A percentile compares a stretch with the other conserved stretches of the same genome.
Conservation (phyloP, 257 asterid species). For the Nicotiana knightiana region DNA sequence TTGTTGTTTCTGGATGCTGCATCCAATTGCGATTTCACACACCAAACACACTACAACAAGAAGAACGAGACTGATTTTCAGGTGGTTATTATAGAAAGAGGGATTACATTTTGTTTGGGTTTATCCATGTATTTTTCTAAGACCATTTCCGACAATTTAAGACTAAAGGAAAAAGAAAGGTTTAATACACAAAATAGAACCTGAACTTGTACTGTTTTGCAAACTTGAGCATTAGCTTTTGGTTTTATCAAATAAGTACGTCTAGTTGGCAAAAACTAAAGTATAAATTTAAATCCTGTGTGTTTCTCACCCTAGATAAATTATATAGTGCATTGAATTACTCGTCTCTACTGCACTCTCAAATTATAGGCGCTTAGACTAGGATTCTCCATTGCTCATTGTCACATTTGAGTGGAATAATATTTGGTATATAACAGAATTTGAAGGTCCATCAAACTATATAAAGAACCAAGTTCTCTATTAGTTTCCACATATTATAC, state of each 20-base stretch:
- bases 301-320: neutral
- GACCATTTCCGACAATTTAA: neutral
- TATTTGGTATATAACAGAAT: too few relatives aligned
- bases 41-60: neutral
- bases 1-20: neutral
- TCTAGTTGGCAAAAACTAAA: neutral
- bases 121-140: neutral
- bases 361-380: too few relatives aligned
- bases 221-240: neutral
- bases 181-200: neutral
- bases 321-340: too few relatives aligned
- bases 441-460: too few relatives aligned
- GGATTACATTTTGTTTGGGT: neutral
- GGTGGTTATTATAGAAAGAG: neutral
- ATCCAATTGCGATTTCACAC: neutral
- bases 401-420: too few relatives aligned
- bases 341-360: too few relatives aligned
- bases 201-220: neutral
- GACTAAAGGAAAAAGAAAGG: neutral
- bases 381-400: too few relatives aligned
- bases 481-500: too few relatives aligned
- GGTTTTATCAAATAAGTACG: neutral
- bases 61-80: neutral
- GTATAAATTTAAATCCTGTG: too few relatives aligned
- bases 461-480: too few relatives aligned